Conservation (phyloP, 129 eudicot genomes). For the Lactuca saligna region DNA sequence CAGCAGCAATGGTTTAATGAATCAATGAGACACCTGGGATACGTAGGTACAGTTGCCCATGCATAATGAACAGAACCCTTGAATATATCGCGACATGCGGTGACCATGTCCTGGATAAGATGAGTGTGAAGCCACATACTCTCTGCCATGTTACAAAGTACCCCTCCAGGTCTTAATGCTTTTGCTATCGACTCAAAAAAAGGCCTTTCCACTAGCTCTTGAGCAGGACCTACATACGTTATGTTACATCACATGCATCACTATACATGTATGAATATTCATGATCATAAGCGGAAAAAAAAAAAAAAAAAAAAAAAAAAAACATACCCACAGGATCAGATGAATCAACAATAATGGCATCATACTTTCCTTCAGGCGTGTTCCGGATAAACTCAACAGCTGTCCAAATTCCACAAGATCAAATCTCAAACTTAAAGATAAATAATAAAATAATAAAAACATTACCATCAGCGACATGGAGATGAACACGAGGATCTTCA, state of each 20-base stretch:
- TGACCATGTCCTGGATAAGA: conserved; percentile 79
- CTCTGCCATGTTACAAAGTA: conserved; percentile 96
- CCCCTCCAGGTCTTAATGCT: conserved; percentile 97
- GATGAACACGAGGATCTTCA: conserved; percentile 94
- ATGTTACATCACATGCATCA: too few relatives aligned
- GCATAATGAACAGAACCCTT: conserved; percentile 94
- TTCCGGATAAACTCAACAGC: conserved; percentile 69
- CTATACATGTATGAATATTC: too few relatives aligned
- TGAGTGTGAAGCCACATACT: conserved; percentile 99
- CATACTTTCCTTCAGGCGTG: conserved; percentile 80
- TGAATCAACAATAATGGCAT: conserved; percentile 90
- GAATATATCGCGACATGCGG: conserved; percentile 68
- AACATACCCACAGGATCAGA: conserved; percentile 96
- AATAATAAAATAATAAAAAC: background rate
- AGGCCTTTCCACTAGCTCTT: conserved; percentile 88
- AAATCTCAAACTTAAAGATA: conserved; percentile 5
- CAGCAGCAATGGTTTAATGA: too few relatives aligned
- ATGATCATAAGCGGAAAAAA: too few relatives aligned
- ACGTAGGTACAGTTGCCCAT: conserved; percentile 96
- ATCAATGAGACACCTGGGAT: conserved; percentile 65
- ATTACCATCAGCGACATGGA: conserved; percentile 95
- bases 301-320: background rate
- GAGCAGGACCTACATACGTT: conserved; percentile 76
- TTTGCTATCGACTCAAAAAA: conserved; percentile 79
- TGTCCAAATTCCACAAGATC: conserved; percentile 29